Conservation (phyloP, 140 eudicot genomes). For the Erigeron philadelphicus region DNA sequence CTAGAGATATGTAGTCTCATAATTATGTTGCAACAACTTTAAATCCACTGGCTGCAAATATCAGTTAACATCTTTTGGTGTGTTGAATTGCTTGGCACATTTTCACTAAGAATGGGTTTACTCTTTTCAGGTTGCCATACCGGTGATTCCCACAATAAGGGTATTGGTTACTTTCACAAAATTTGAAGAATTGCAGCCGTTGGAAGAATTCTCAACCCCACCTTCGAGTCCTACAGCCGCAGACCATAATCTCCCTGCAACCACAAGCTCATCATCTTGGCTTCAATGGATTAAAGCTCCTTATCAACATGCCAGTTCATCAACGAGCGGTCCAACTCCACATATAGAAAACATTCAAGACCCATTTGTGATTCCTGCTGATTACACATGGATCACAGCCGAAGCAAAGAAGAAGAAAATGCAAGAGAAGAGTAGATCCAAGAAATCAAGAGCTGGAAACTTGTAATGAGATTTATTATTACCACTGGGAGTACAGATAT, state of each 20-base stretch:
- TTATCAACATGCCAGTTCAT: conserved; percentile 45
- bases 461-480: conserved; percentile 8
- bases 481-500: not conserved
- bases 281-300: conserved; percentile 76
- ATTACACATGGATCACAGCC: conserved; percentile 66
- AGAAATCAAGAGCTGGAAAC: conserved; percentile 42
- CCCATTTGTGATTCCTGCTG: conserved; percentile 66
- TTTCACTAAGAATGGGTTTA: conserved; percentile 9
- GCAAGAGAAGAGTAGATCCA: conserved; percentile 63
- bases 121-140: conserved; percentile 70
- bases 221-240: conserved; percentile 65
- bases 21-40: too few species aligned
- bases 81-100: not conserved
- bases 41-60: too few species aligned
- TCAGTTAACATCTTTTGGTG: not conserved
- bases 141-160: conserved; percentile 73
- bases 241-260: conserved; percentile 34
- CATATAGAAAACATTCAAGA: conserved; percentile 46
- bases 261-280: conserved; percentile 49
- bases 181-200: conserved; percentile 66
- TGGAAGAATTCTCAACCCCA: conserved; percentile 79
- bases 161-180: conserved; percentile 84
- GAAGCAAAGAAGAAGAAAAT: conserved; percentile 73
- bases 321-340: conserved; percentile 35
- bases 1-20: not conserved